Base-by-base conservation (phyloP, 164 flowering plant genomes). In the Berberis thunbergii region DNA sequence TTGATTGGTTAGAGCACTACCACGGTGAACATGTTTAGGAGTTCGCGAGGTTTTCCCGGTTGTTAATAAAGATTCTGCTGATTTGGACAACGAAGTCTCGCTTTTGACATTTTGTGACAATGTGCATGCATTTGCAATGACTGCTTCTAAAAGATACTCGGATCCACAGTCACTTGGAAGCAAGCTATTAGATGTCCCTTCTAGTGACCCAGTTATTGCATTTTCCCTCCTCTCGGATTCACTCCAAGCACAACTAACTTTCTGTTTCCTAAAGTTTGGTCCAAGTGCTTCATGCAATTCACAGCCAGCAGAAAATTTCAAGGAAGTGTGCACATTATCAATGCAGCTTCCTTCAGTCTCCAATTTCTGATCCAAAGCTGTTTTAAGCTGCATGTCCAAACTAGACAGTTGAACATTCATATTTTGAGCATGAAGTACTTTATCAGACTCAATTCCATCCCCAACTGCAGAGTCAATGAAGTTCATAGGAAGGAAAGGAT, bases 241-340 rank as follows among this genome's bases (percentile, higher is more conserved):
- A 49, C 43, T 60, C 75, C 77, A 74, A 59, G 72, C 67, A 62
- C 40, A 64, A 63, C 59, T 54, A 49, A 39, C 48, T 60, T 66
- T 42, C 54, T 72, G 75, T 57, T 74, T 76, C 40, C 62, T 61
- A 75, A 78, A 83, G 65, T 83, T 73, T 50, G 87, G 78, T 41
- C 91, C 94, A 41, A 87, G 71, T 61, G 84, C 94, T 78, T 89
- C 94, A 66, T 76, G 79, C 62, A 87, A 77, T 77, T 89, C 91
- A 72, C 64, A 81, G 44, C 84, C 89, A 69, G 82, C 75, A 59
- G 84, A 76, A 70, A 79, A 83, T 54, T 59, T 73, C 9, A 75
- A 69, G 45, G 80, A 79, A 49, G 67, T 45, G 41, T 55, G 59
- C 7, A 67, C 50, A 42, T 63, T 43, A 45, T 74, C 80, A 42